Conservation (phyloP, 495 filamentous ascomycete species). For the Xylaria longipes region DNA sequence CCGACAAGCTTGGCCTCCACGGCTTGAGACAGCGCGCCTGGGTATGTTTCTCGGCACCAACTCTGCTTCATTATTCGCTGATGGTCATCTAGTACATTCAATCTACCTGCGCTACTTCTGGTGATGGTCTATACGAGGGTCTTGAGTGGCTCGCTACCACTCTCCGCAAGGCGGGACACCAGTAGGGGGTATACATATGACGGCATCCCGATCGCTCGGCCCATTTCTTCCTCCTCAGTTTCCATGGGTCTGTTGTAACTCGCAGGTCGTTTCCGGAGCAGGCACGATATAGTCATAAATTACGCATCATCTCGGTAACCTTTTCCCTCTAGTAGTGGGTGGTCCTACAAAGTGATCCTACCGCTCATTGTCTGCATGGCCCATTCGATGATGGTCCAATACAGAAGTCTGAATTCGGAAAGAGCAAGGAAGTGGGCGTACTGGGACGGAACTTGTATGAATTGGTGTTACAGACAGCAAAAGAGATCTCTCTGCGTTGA, state of each 20-base stretch:
- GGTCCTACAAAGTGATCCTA: slow-evolving; percentile 45
- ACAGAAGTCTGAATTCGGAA: slow-evolving; percentile 50
- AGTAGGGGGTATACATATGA: slow-evolving; percentile 58
- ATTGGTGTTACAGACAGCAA: slow-evolving; percentile 51
- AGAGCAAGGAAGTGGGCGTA: slow-evolving; percentile 51
- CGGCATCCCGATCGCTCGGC: slow-evolving; percentile 34
- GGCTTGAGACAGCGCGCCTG: slow-evolving; percentile 96
- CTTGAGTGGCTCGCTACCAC: slow-evolving; percentile 98
- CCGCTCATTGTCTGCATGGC: slow-evolving; percentile 20
- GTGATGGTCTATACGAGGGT: slow-evolving; percentile 99
- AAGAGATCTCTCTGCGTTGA: slow-evolving; percentile 39
- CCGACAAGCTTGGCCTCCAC: slow-evolving; percentile 99
- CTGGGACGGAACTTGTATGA: slow-evolving; percentile 57
- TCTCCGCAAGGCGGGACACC: slow-evolving; percentile 88
- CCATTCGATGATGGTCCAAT: slow-evolving; percentile 20
- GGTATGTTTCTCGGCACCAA: slow-evolving; percentile 67
- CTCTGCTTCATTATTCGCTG: slow-evolving; percentile 33
- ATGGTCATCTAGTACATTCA: slow-evolving; percentile 82
- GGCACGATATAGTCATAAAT: slow-evolving; percentile 54
- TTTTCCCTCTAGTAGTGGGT: slow-evolving; percentile 45
- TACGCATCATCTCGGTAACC: slow-evolving; percentile 39
- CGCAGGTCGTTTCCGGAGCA: slow-evolving; percentile 51
- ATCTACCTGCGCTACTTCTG: slow-evolving; percentile 98
- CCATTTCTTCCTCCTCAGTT: slow-evolving; percentile 40
- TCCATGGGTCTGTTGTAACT: slow-evolving; percentile 56